These are phyloP conservation scores for Flammula alnicola DNA, from an alignment of 1,284 basidiomycete genomes.

Conservation along the genomic window DNA sequence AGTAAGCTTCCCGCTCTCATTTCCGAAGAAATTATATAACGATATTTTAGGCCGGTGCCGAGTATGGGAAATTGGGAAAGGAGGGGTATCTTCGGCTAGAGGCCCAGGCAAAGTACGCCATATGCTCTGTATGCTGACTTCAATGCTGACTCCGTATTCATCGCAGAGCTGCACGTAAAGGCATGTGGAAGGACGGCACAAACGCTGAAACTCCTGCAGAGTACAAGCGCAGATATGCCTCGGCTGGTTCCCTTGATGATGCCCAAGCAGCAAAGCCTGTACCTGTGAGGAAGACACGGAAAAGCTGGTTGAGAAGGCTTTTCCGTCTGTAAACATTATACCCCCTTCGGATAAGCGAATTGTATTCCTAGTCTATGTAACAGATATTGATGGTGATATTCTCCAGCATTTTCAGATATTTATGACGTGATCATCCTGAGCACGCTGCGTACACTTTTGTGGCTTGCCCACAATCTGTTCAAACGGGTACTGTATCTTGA, in stretches of 20 bases:
- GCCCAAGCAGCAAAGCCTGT: conserved; percentile 15
- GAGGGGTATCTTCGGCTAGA: conserved; percentile 65
- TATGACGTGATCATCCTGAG: background rate
- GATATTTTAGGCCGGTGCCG: conserved; percentile 61
- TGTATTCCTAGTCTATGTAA: background rate
- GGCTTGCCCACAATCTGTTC: background rate
- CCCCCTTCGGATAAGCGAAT: background rate
- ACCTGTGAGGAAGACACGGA: background rate
- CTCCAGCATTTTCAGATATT: conserved; percentile 1
- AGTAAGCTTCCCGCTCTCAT: conserved; percentile 26
- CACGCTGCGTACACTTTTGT: background rate
- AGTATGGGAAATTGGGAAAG: conserved; percentile 73
- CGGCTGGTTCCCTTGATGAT: conserved; percentile 9
- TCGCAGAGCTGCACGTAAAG: conserved; percentile 56
- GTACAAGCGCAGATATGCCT: conserved; percentile 73
- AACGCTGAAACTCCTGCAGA: conserved; percentile 73
- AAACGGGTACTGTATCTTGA: background rate
- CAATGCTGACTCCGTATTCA: conserved; percentile 2
- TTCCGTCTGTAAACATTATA: conserved; percentile 11
- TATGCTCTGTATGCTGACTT: background rate
- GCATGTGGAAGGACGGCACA: conserved; percentile 73
- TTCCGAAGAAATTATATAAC: background rate
- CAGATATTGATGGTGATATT: conserved; percentile 7
- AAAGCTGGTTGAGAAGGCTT: conserved; percentile 17
- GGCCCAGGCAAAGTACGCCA: conserved; percentile 65